Conservation (phyloP, 306 rosid genomes). For the Lathyrus tuberosus region DNA sequence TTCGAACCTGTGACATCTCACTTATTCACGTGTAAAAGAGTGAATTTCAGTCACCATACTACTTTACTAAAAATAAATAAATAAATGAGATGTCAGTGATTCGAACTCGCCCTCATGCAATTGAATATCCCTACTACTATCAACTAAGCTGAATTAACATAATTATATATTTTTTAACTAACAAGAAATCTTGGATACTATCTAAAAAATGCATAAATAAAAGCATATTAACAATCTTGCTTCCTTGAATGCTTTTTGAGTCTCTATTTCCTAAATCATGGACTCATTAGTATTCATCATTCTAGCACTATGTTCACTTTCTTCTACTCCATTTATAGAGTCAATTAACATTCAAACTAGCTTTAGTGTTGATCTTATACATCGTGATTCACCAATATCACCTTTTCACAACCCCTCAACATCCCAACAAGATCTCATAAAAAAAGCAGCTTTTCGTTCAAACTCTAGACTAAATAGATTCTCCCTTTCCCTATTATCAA, state of each 20-base stretch:
- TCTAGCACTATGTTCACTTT: constrained; percentile 3
- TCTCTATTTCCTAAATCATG: not conserved
- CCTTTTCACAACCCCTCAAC: constrained; percentile 34
- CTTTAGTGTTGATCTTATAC: constrained; percentile 40
- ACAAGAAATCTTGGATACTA: not conserved
- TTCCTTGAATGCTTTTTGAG: not conserved
- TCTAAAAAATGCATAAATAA: constrained; percentile 4
- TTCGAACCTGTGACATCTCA: no score
- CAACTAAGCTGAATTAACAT: no score
- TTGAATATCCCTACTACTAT: no score
- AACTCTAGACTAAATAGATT: not conserved
- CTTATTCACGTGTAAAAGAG: no score
- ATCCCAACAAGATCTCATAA: not conserved
- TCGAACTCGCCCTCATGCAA: no score
- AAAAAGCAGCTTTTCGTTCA: constrained; percentile 29
- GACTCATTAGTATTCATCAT: not conserved
- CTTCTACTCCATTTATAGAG: not conserved
- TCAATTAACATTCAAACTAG: not conserved
- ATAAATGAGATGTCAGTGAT: no score
- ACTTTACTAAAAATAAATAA: no score
- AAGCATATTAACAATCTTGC: not conserved
- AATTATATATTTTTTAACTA: not conserved
- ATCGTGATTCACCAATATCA: constrained; percentile 35
- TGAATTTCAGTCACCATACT: no score
- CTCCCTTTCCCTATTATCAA: not conserved